A percentile compares a stretch with the other conserved stretches of the same genome.
Evolutionary conservation across 163 green algal genomes (phyloP).

Genomic region (Trebouxia gelatinosa): DNA sequence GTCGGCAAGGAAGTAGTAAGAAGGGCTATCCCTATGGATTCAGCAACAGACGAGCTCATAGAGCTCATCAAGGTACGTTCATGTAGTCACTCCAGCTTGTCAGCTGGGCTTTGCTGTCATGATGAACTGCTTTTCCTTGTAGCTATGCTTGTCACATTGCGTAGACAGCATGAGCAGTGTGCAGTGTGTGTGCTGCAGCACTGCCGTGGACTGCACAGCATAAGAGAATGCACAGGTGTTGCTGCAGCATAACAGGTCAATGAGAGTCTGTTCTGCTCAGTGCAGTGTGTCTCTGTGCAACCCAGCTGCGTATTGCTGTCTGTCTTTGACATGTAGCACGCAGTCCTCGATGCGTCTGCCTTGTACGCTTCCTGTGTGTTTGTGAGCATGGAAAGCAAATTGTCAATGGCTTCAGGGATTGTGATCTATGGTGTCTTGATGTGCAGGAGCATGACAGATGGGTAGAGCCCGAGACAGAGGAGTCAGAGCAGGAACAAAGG

Average conservation of each 20-base stretch:
- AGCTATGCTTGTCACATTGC: not conserved
- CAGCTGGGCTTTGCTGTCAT: not conserved
- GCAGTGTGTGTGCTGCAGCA: not conserved
- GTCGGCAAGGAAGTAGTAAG: slow-evolving; percentile 97
- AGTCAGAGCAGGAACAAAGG: slow-evolving; percentile 53
- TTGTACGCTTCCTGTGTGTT: not conserved
- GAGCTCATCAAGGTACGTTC: slow-evolving; percentile 90
- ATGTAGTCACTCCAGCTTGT: not conserved
- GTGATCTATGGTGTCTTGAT: not conserved
- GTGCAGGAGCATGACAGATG: slow-evolving; percentile 86
- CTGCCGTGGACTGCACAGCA: too few species aligned
- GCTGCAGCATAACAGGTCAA: not conserved
- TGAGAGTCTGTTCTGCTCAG: not conserved
- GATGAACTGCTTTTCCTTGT: not conserved
- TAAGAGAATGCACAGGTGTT: not conserved
- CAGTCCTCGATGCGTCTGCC: not conserved
- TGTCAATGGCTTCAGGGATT: not conserved
- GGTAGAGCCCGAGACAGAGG: slow-evolving; percentile 80
- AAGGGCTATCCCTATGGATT: slow-evolving; percentile 55
- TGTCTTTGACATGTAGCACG: not conserved
- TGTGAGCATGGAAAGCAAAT: not conserved
- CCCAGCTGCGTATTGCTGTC: not conserved
- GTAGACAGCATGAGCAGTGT: not conserved
- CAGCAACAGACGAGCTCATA: slow-evolving; percentile 87
- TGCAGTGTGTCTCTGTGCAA: not conserved